phyloP scores from a whole-genome alignment of 768 basidiomycete species.

The Punctularia strigosozonata region DNA sequence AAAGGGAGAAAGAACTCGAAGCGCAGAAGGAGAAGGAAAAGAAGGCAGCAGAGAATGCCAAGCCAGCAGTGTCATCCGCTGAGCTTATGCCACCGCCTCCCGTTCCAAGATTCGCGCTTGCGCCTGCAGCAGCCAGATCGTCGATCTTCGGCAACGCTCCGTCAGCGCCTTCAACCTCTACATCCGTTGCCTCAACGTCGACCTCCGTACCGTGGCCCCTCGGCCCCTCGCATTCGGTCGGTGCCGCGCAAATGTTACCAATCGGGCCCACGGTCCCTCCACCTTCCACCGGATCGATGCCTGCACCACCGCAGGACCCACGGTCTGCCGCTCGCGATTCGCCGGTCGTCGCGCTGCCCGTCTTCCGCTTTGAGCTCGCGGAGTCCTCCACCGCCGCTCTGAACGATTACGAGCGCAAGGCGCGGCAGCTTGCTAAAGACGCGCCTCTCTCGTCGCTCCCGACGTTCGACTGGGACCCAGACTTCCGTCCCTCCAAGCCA shows the following conservation, averaged over 20 bases:
- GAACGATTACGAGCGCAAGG: constrained; percentile 5
- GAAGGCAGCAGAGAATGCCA: constrained; percentile 9
- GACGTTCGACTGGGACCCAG: constrained; percentile 15
- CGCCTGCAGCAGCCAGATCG: not conserved
- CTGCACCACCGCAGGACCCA: constrained; percentile 4
- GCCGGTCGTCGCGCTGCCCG: constrained; percentile 21
- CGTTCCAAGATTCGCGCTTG: too few relatives aligned
- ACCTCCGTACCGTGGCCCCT: not conserved
- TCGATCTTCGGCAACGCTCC: not conserved
- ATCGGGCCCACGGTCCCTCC: not conserved
- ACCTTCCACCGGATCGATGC: constrained; percentile 10
- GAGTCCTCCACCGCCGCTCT: constrained; percentile 5
- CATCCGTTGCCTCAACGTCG: not conserved
- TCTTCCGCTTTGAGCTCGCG: constrained; percentile 17
- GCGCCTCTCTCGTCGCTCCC: constrained; percentile 35
- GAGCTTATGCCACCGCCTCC: too few relatives aligned
- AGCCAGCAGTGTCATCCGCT: too few relatives aligned
- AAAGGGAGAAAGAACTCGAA: too few relatives aligned
- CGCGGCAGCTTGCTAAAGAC: constrained; percentile 26
- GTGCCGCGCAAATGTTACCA: not conserved
- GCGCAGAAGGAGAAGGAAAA: constrained; percentile 4
- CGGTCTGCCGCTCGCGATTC: constrained; percentile 18
- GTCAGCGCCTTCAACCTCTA: not conserved
- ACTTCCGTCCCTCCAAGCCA: constrained; percentile 1
- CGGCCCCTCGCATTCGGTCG: not conserved